phyloP scores from a whole-genome alignment of 139 green algal species.

The Volvox reticuliferus region DNA sequence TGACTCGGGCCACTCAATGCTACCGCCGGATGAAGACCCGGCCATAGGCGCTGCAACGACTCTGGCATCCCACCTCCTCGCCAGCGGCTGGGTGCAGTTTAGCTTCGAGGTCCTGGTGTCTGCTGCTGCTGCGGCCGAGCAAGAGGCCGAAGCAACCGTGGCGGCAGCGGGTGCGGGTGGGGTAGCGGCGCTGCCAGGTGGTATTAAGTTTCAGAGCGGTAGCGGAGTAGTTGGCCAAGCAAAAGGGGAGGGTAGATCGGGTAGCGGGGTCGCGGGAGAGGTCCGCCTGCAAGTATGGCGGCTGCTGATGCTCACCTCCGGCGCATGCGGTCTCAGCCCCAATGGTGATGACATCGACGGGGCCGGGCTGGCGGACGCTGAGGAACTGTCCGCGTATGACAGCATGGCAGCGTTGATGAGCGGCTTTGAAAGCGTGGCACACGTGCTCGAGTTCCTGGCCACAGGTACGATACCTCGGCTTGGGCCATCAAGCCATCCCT shows the following conservation, averaged over 20 bases:
- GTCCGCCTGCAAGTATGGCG: conserved; percentile 7
- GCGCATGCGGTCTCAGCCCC: neutral
- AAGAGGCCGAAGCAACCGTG: neutral
- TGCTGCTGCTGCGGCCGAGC: neutral
- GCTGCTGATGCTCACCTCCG: neutral
- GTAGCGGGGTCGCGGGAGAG: neutral
- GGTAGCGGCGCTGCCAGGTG: neutral
- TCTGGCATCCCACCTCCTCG: neutral
- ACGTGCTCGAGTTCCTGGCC: conserved; percentile 30
- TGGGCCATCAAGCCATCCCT: no score
- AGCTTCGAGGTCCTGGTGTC: conserved; percentile 4
- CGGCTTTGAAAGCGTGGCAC: conserved; percentile 13
- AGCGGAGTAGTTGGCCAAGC: neutral
- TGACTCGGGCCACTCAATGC: neutral
- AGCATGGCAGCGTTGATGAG: conserved; percentile 3
- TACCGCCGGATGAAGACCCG: neutral
- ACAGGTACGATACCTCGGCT: neutral
- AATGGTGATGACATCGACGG: neutral
- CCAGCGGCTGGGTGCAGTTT: conserved; percentile 10
- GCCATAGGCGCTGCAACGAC: neutral
- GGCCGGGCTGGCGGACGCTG: neutral
- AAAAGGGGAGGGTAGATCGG: neutral
- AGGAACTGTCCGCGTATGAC: neutral
- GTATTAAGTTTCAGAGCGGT: neutral
- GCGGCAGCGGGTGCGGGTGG: neutral